Base-by-base conservation (phyloP, 2,329 filamentous ascomycete genomes). In the Xylaria sp. region DNA sequence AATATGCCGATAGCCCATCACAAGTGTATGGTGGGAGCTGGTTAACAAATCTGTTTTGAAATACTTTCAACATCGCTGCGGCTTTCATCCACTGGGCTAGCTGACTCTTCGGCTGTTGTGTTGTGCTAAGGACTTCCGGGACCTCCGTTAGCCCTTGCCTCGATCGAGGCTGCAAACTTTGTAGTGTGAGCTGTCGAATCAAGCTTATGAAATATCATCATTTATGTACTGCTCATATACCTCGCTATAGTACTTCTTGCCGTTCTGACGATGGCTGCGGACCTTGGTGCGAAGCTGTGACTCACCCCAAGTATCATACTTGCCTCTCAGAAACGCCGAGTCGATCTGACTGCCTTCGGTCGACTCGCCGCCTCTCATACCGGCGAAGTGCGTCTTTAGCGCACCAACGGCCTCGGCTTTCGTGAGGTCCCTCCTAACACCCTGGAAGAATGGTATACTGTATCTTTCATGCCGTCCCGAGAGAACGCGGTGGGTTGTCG, bases 251-350 rank as follows among this genome's bases (percentile, higher is more conserved):
- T 82, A 83, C 65, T 68, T 78, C 59, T 54, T 73, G 3, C 82
- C 83, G 15, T 82, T 80, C 56, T 80, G 76, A 2, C 77, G 73
- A 70, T 85, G 82, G 57, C 82, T 84, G 11, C 82, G 73, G 10
- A 84, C 77, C 70, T 85, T 85, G 2, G 81, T 85, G 57, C 83
- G 73, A 40, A 85, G 68, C 71, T 85, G 82, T 5, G 80, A 78
- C 69, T 85, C 83, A 0, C 83, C 83, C 81, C 83, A 84, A 0
- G 82, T 85, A 53, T 83, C 78, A 60, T 84, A 85, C 38, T 74
- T 76, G 0, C 81, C 81, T 11, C 72, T 75, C 35, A 83, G 65
- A 58, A 85, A 85, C 0, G 81, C 74, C 33, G 81, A 83, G 61
- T 84, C 82, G 44, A 85, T 75, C 8, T 65, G 67, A 4, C 64